Percentiles rank a stretch among this genome's conserved stretches.
phyloP scores from a whole-genome alignment of 2,329 filamentous ascomycete genomes.

The Aureobasidium melanogenum region DNA sequence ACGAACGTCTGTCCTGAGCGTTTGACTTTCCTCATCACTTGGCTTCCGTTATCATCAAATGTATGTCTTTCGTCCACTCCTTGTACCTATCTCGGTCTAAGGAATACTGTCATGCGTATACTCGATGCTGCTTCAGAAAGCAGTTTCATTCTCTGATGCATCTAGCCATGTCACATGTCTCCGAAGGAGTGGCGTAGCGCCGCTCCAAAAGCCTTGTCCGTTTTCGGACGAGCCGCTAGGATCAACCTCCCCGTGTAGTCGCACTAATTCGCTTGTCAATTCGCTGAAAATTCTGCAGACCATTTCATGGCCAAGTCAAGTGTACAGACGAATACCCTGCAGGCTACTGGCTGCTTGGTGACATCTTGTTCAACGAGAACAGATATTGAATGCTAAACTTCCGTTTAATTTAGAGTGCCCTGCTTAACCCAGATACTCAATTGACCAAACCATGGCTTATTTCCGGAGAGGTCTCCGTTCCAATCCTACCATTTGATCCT shows the following conservation, averaged over 20 bases:
- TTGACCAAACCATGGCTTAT: too few relatives aligned
- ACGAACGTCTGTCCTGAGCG: slow-evolving; percentile 8
- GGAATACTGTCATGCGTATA: too few relatives aligned
- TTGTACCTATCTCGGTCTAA: not conserved
- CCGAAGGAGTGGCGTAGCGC: not conserved
- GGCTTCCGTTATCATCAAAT: not conserved
- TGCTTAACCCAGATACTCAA: not conserved
- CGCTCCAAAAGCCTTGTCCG: not conserved
- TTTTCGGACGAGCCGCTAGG: not conserved
- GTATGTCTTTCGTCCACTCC: not conserved
- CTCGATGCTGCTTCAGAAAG: not conserved
- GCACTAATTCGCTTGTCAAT: not conserved
- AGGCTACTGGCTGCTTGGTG: not conserved
- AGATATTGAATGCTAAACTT: not conserved
- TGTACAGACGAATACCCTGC: not conserved
- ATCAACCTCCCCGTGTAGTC: not conserved
- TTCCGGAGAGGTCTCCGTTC: not conserved
- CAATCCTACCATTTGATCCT: not conserved
- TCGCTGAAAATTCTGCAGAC: not conserved
- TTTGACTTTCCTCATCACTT: not conserved
- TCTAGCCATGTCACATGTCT: not conserved
- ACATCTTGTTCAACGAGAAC: not conserved
- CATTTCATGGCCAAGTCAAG: not conserved
- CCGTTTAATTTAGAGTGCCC: not conserved
- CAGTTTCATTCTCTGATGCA: not conserved